Evolutionary conservation across 1,284 basidiomycete species (phyloP).

Genomic region (Ustilago xerochloae): DNA sequence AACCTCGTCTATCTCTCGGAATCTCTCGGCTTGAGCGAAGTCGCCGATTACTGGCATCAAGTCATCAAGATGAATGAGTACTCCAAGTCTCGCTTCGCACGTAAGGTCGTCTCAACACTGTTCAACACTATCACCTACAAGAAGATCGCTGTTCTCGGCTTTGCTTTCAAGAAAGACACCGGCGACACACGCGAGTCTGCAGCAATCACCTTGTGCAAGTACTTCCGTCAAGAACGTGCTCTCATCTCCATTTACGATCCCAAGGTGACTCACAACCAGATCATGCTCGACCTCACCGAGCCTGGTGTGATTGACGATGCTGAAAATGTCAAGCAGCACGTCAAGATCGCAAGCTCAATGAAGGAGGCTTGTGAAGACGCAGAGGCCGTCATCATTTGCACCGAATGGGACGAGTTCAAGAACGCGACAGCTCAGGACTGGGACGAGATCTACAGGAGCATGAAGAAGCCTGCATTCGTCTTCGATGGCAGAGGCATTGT

Average conservation of each 20-base stretch:
- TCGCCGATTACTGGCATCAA: constrained; percentile 91
- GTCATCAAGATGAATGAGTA: constrained; percentile 69
- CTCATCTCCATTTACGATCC: constrained; percentile 91
- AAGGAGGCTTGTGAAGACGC: constrained; percentile 87
- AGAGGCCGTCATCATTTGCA: constrained; percentile 86
- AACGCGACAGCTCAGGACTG: constrained; percentile 81
- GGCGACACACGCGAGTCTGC: constrained; percentile 82
- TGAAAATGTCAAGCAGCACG: constrained; percentile 82
- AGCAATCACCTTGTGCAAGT: constrained; percentile 91
- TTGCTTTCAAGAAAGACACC: constrained; percentile 70
- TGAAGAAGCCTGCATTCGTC: constrained; percentile 83
- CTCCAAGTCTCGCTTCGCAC: constrained; percentile 67
- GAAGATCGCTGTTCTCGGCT: constrained; percentile 95
- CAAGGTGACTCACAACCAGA: constrained; percentile 74
- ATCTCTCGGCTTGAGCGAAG: constrained; percentile 91
- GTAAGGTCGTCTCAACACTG: constrained; percentile 74
- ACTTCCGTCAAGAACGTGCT: constrained; percentile 91
- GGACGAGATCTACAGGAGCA: constrained; percentile 82
- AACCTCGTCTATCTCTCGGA: constrained; percentile 94
- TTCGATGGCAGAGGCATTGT: constrained; percentile 91
- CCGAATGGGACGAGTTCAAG: constrained; percentile 84
- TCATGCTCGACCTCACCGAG: constrained; percentile 73
- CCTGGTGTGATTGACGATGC: constrained; percentile 72
- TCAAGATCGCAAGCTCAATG: constrained; percentile 80
- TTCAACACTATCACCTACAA: constrained; percentile 98